Evolutionary conservation across 2,329 filamentous ascomycete species (phyloP), one percentile per base, ranked within the genome.

Genomic region (Trichoderma koningii): DNA sequence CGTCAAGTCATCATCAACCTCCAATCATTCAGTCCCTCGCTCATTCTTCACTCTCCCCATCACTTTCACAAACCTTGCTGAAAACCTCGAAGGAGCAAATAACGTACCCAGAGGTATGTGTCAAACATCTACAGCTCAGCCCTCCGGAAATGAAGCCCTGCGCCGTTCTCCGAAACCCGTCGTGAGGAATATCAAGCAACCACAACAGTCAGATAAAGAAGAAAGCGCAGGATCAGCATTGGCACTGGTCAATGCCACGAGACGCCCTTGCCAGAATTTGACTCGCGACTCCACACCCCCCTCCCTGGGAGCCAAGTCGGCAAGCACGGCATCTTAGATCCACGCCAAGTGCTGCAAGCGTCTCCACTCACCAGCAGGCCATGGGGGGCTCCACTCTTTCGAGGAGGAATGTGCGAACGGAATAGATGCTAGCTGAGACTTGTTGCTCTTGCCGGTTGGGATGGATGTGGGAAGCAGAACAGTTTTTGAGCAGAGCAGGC

Each of bases 311-410:
- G 64, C 64, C 64, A 66, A 66, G 64, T 66, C 64, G 64, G 64
- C 60, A 64, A 63, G 52, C 44, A 66, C 64, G 64, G 64, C 64
- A 66, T 59, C 60, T 64, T 57, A 53, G 26, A 64, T 63, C 45
- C 50, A 30, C 64, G 53, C 64, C 64, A 66, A 64, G 57, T 21
- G 50, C 50, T 57, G 15, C 53, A 34, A 65, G 48, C 14, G 44
- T 65, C 53, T 60, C 63, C 55, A 60, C 55, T 38, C 14, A 17
- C 44, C 41, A 44, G 47, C 15, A 34, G 26, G n/a, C 28, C 5
- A 10, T 30, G 26, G 28, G 48, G 1, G 17, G 48, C 9, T 14
- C 34, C 34, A 38, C 34, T 38, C 34, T 38, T 38, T 38, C 23
- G 44, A 55, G 50, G 50, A 38, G 56, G 56, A 48, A 60, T 50